Evolutionary conservation across 1,284 basidiomycete genomes (phyloP).

Genomic region (Porodaedalea pini): DNA sequence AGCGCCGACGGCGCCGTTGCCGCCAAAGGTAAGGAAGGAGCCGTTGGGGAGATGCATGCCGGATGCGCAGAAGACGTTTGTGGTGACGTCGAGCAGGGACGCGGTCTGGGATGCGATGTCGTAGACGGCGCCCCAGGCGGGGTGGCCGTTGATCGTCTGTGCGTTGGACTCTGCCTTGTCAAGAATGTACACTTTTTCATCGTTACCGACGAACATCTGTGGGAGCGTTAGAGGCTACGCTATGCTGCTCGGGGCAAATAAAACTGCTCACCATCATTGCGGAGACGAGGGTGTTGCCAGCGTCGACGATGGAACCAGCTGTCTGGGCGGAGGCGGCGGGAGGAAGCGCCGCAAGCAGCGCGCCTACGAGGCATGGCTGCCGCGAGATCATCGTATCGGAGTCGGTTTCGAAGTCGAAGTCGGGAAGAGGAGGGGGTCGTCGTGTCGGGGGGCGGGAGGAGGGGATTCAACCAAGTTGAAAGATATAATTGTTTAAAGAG

Average conservation of each 20-base stretch:
- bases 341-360: constrained; percentile 12
- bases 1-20: constrained; percentile 75
- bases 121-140: constrained; percentile 42
- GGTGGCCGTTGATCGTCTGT: constrained; percentile 42
- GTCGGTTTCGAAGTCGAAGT: no score
- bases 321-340: constrained; percentile 20
- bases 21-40: constrained; percentile 62
- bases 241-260: no score
- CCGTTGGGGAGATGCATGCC: constrained; percentile 69
- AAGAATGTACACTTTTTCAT: constrained; percentile 42
- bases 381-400: neutral
- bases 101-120: constrained; percentile 51
- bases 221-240: neutral
- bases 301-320: constrained; percentile 22
- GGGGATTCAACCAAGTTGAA: no score
- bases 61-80: constrained; percentile 82
- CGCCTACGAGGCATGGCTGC: constrained; percentile 4
- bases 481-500: no score
- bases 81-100: constrained; percentile 64
- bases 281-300: constrained; percentile 23
- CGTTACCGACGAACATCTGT: constrained; percentile 44
- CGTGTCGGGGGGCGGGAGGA: no score
- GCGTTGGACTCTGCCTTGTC: constrained; percentile 55
- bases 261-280: constrained; percentile 25
- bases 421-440: no score